A percentile compares a stretch with the other conserved stretches of the same genome.
Conservation (phyloP, 306 rosid genomes). For the Cicer yamashitae region DNA sequence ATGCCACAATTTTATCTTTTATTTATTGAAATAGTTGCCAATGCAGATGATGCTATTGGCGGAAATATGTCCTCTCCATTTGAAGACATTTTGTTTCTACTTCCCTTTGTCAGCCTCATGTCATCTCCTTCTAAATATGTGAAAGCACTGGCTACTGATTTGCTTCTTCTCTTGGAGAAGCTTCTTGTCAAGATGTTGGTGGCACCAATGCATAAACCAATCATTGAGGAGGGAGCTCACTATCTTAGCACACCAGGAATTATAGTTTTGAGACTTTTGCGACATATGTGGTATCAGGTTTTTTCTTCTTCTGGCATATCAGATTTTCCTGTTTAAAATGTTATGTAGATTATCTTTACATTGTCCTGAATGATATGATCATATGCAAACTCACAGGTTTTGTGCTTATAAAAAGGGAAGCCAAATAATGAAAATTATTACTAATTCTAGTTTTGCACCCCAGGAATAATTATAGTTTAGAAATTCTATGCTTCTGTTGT, state of each 20-base stretch:
- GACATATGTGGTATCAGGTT: constrained; percentile 80
- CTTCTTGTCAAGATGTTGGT: constrained; percentile 54
- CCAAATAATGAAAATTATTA: constrained; percentile 14
- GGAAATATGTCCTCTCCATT: constrained; percentile 48
- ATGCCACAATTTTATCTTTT: constrained; percentile 24
- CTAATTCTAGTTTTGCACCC: constrained; percentile 31
- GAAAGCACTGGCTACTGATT: constrained; percentile 73
- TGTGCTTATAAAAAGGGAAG: constrained; percentile 6
- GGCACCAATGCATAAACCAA: constrained; percentile 50
- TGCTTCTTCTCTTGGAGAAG: constrained; percentile 72
- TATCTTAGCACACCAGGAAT: constrained; percentile 73
- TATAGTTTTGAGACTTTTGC: constrained; percentile 66
- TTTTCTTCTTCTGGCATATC: constrained; percentile 39
- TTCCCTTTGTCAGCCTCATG: constrained; percentile 81
- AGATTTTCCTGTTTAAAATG: constrained; percentile 35
- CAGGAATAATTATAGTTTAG: constrained; percentile 15
- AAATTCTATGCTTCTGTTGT: constrained; percentile 43
- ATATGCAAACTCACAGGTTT: constrained; percentile 13
- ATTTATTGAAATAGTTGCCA: constrained; percentile 34
- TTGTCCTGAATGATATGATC: constrained; percentile 39
- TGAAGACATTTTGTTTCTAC: constrained; percentile 80
- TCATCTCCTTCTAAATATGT: constrained; percentile 89
- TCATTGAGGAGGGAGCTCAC: constrained; percentile 51
- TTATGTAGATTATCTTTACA: background rate
- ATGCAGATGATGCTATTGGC: constrained; percentile 64